phyloP scores from a whole-genome alignment of 2,329 filamentous ascomycete species.

The Beauveria sp. region DNA sequence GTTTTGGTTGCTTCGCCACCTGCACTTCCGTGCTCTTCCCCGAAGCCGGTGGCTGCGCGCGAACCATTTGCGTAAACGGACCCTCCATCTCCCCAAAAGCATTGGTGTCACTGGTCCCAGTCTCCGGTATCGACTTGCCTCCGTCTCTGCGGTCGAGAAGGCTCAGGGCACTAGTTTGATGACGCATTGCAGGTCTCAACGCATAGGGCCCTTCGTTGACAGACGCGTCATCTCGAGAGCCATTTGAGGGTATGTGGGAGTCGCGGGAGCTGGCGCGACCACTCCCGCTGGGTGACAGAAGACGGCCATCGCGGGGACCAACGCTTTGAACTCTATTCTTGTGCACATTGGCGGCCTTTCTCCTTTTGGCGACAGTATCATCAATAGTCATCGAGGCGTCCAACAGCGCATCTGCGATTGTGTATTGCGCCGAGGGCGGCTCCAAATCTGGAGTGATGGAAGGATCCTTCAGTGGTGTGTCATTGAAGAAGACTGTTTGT shows the following conservation, averaged over 20 bases:
- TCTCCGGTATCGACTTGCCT: slow-evolving; percentile 51
- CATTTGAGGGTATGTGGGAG: slow-evolving; percentile 29
- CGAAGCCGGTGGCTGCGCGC: slow-evolving; percentile 16
- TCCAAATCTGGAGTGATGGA: slow-evolving; percentile 26
- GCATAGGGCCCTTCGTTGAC: slow-evolving; percentile 35
- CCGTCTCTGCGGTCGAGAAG: slow-evolving; percentile 52
- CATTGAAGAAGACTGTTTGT: slow-evolving; percentile 90
- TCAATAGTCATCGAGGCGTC: slow-evolving; percentile 89
- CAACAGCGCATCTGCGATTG: slow-evolving; percentile 81
- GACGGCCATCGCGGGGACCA: slow-evolving; percentile 22
- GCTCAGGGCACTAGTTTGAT: slow-evolving; percentile 52
- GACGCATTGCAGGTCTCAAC: slow-evolving; percentile 40
- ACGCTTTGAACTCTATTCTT: slow-evolving; percentile 34
- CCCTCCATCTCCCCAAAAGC: slow-evolving; percentile 54
- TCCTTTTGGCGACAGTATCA: slow-evolving; percentile 49
- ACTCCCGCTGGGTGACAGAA: slow-evolving; percentile 24
- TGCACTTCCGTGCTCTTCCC: slow-evolving; percentile 23
- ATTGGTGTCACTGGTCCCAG: slow-evolving; percentile 50
- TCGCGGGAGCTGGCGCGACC: slow-evolving; percentile 29
- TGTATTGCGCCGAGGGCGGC: slow-evolving; percentile 47
- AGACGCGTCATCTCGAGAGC: slow-evolving; percentile 22
- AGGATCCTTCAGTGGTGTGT: slow-evolving; percentile 47
- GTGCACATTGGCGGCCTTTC: slow-evolving; percentile 43
- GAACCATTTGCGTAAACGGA: slow-evolving; percentile 35
- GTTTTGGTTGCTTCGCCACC: slow-evolving; percentile 46